A percentile compares a stretch with the other conserved stretches of the same genome.
Conservation (phyloP, 1,284 basidiomycete genomes). For the Marasmius fiardii region DNA sequence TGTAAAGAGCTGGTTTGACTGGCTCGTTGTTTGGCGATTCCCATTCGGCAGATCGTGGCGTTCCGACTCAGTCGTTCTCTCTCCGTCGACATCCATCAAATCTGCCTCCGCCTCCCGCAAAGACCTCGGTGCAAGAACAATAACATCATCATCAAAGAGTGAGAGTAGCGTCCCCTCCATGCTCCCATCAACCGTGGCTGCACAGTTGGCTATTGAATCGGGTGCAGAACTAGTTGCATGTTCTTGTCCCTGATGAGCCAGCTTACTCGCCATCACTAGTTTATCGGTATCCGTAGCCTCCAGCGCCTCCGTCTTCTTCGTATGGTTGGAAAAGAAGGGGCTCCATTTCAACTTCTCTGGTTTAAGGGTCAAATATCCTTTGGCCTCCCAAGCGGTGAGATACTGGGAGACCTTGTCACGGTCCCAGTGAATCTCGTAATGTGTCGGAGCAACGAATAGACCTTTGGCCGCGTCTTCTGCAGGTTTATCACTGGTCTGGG, state of each 20-base stretch:
- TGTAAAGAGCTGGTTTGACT: not conserved
- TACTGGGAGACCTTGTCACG: slow-evolving; percentile 65
- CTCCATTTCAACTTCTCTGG: slow-evolving; percentile 94
- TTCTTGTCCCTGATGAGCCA: slow-evolving; percentile 12
- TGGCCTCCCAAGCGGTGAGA: slow-evolving; percentile 70
- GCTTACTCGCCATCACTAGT: slow-evolving; percentile 17
- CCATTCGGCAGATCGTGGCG: not conserved
- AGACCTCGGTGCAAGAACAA: slow-evolving; percentile 5
- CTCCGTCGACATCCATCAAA: not conserved
- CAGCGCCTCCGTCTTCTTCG: slow-evolving; percentile 39
- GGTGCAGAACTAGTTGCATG: slow-evolving; percentile 15
- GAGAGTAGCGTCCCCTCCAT: slow-evolving; percentile 6
- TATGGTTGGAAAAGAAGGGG: slow-evolving; percentile 69
- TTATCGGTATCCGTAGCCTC: slow-evolving; percentile 22
- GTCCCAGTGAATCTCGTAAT: slow-evolving; percentile 81
- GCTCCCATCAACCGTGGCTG: not conserved
- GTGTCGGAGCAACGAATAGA: slow-evolving; percentile 65
- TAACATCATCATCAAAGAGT: slow-evolving; percentile 15
- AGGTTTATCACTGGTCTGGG: slow-evolving; percentile 47
- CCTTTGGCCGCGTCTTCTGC: slow-evolving; percentile 33
- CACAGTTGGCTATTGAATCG: slow-evolving; percentile 1
- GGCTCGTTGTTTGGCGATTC: not conserved
- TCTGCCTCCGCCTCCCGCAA: not conserved
- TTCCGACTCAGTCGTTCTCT: not conserved
- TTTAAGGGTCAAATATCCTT: slow-evolving; percentile 78